Percentiles rank a stretch among this genome's conserved stretches.
phyloP scores from a whole-genome alignment of 768 basidiomycete species.

The Mycena pura region DNA sequence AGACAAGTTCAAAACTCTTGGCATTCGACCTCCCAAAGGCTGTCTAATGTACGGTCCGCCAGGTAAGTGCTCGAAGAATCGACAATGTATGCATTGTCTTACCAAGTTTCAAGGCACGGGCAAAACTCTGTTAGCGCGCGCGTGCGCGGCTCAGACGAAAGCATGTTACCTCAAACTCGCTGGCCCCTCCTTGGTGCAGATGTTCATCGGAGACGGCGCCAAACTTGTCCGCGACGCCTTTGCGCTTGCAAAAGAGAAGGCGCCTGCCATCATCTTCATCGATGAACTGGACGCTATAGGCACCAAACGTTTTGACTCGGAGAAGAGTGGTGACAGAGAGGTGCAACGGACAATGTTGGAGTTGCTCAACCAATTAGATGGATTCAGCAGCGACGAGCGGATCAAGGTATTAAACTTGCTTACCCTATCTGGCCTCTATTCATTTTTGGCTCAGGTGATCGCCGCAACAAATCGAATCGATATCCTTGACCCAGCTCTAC shows the following conservation, averaged over 20 bases:
- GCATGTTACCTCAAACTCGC: slow-evolving; percentile 98
- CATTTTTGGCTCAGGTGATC: slow-evolving; percentile 71
- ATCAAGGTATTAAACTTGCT: slow-evolving; percentile 76
- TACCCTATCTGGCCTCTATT: neutral
- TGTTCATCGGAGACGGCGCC: slow-evolving; percentile 99
- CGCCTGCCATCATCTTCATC: slow-evolving; percentile 98
- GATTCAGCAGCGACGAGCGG: slow-evolving; percentile 94
- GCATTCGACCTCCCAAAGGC: slow-evolving; percentile 97
- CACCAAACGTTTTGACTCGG: slow-evolving; percentile 97
- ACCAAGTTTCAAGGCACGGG: slow-evolving; percentile 69
- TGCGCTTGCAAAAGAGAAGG: slow-evolving; percentile 97
- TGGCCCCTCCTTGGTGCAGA: slow-evolving; percentile 97
- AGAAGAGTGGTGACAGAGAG: slow-evolving; percentile 98
- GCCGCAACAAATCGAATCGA: slow-evolving; percentile 99
- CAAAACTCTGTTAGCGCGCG: slow-evolving; percentile 96
- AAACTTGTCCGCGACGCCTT: slow-evolving; percentile 99
- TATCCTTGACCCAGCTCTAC: slow-evolving; percentile 96
- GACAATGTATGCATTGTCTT: neutral
- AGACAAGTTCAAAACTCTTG: slow-evolving; percentile 98
- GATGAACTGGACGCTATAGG: slow-evolving; percentile 99
- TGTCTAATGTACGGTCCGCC: slow-evolving; percentile 99
- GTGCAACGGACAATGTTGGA: slow-evolving; percentile 99
- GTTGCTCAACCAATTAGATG: slow-evolving; percentile 96
- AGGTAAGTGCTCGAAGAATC: slow-evolving; percentile 60
- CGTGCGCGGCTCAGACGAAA: slow-evolving; percentile 97